A percentile compares a stretch with the other conserved stretches of the same genome.
Evolutionary conservation across 176 grass and related monocot genomes (phyloP).

Genomic region (Cymbopogon citratus): DNA sequence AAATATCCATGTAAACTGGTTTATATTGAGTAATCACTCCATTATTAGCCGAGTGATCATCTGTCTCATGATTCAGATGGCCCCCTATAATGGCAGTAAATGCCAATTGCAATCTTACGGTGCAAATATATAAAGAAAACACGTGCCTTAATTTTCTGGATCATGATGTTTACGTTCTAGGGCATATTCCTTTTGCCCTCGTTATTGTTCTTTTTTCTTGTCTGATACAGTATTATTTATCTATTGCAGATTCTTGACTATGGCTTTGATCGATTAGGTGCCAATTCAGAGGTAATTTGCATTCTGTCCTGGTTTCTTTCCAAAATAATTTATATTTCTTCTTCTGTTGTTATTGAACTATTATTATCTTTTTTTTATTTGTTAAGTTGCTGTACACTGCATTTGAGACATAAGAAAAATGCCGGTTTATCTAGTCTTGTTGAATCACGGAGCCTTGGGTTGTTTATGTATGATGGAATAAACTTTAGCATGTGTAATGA

Average conservation of each 20-base stretch:
- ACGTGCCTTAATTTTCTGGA: slow-evolving; percentile 1
- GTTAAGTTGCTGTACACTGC: slow-evolving; percentile 20
- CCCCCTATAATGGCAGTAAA: not conserved
- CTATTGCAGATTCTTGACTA: slow-evolving; percentile 84
- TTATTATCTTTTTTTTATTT: not conserved
- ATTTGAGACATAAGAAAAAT: slow-evolving; percentile 9
- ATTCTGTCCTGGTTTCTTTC: not conserved
- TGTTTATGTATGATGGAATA: slow-evolving; percentile 18
- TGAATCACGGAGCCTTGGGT: not conserved
- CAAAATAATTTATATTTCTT: slow-evolving; percentile 2
- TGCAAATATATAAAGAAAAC: not conserved
- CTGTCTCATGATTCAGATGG: not conserved
- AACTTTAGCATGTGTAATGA: not conserved
- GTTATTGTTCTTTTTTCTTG: not conserved
- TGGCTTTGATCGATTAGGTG: slow-evolving; percentile 89
- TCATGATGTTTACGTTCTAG: slow-evolving; percentile 11
- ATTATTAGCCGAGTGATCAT: not conserved
- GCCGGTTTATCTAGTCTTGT: not conserved
- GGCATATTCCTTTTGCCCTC: not conserved
- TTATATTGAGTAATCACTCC: not conserved
- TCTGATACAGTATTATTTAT: slow-evolving; percentile 19
- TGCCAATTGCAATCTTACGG: not conserved
- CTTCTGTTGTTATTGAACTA: not conserved
- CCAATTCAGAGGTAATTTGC: slow-evolving; percentile 61
- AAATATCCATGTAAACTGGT: not conserved